Evolutionary conservation across 345 rosid genomes (phyloP).

Genomic region (Odontarrhena argentea): DNA sequence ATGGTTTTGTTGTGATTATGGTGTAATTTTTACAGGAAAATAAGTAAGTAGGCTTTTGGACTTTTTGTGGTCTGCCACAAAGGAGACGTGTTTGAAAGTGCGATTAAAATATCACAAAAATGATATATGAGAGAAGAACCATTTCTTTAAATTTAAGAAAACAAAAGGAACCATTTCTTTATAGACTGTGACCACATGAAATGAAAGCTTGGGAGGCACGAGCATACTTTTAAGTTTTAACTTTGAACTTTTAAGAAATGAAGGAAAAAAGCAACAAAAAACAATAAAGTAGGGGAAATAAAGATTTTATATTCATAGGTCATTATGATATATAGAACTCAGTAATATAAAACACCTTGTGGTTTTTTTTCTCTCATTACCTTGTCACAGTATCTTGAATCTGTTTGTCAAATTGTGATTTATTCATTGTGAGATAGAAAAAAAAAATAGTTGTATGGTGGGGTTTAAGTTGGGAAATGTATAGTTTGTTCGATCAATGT

Average conservation of each 20-base stretch:
- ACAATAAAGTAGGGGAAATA: slow-evolving; percentile 3
- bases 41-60: slow-evolving; percentile 23
- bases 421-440: background rate
- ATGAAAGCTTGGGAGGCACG: slow-evolving; percentile 38
- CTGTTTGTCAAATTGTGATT: slow-evolving; percentile 4
- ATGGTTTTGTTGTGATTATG: background rate
- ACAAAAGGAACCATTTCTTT: slow-evolving; percentile 23
- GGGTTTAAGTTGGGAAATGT: background rate
- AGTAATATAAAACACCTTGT: background rate
- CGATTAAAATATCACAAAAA: slow-evolving; percentile 24
- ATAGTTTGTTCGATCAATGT: background rate
- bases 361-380: background rate
- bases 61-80: slow-evolving; percentile 43
- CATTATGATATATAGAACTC: slow-evolving; percentile 27
- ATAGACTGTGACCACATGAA: slow-evolving; percentile 34
- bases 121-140: slow-evolving; percentile 6
- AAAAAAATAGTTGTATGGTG: background rate
- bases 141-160: slow-evolving; percentile 18
- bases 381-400: background rate
- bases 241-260: slow-evolving; percentile 13
- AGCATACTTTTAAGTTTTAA: slow-evolving; percentile 24
- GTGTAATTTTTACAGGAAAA: background rate
- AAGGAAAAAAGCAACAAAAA: slow-evolving; percentile 1
- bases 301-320: slow-evolving; percentile 14
- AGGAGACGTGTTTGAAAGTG: slow-evolving; percentile 43